Evolutionary conservation across 441 rosid species (phyloP).

Genomic region (Croton setiger): DNA sequence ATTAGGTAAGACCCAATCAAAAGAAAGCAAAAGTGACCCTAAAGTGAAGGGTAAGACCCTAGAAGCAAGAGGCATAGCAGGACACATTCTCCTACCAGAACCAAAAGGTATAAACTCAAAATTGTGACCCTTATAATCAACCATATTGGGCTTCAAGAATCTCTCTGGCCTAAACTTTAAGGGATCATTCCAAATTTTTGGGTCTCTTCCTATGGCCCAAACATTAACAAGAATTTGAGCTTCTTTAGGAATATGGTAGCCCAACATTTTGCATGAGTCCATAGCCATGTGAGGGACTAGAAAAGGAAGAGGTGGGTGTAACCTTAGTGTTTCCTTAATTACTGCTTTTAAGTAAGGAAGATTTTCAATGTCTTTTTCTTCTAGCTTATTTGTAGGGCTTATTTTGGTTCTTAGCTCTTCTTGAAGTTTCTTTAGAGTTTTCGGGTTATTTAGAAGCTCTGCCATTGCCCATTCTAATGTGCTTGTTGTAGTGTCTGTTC

Average conservation of each 20-base stretch:
- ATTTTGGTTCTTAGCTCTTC: conserved; percentile 27
- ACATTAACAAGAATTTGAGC: conserved; percentile 38
- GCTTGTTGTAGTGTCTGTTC: conserved; percentile 79
- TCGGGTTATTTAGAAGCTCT: conserved; percentile 60
- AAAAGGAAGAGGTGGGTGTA: conserved; percentile 77
- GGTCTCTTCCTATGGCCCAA: conserved; percentile 52
- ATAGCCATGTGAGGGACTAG: conserved; percentile 73
- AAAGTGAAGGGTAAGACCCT: conserved; percentile 48
- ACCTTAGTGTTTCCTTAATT: conserved; percentile 63
- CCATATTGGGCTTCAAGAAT: conserved; percentile 24
- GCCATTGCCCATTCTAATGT: conserved; percentile 84
- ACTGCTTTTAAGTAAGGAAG: conserved; percentile 66
- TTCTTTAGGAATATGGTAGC: conserved; percentile 22
- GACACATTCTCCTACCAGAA: conserved; percentile 52
- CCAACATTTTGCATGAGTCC: conserved; percentile 18
- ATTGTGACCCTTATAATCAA: conserved; percentile 47
- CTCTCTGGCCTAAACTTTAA: conserved; percentile 44
- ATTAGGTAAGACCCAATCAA: conserved; percentile 53
- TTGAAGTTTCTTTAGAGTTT: conserved; percentile 30
- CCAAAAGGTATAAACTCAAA: conserved; percentile 57
- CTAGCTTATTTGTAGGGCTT: conserved; percentile 18
- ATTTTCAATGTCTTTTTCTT: conserved; percentile 26
- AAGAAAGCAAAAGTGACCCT: conserved; percentile 49
- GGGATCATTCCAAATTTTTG: conserved; percentile 40
- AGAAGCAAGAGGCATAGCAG: conserved; percentile 53